phyloP scores from a whole-genome alignment of 2,329 filamentous ascomycete species.

The Claviceps africana region DNA sequence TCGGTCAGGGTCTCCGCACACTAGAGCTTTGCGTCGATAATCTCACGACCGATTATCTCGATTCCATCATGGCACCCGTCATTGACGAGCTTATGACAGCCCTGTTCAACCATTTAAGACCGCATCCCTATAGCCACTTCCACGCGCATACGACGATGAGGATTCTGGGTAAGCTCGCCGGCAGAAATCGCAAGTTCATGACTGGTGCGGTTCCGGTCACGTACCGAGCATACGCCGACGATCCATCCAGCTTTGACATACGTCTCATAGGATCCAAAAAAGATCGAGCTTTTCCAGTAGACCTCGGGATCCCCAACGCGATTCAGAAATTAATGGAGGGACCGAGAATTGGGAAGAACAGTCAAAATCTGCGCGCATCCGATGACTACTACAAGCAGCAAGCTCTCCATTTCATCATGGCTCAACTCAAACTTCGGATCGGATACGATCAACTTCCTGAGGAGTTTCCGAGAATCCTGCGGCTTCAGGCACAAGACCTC shows the following conservation, averaged over 20 bases:
- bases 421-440: slow-evolving; percentile 81
- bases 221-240: slow-evolving; percentile 77
- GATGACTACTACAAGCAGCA: slow-evolving; percentile 89
- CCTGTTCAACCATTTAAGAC: slow-evolving; percentile 86
- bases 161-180: slow-evolving; percentile 90
- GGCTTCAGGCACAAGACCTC: slow-evolving; percentile 80
- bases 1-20: slow-evolving; percentile 85
- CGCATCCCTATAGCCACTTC: slow-evolving; percentile 91
- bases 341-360: slow-evolving; percentile 45
- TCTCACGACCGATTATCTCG: slow-evolving; percentile 89
- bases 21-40: slow-evolving; percentile 97
- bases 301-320: slow-evolving; percentile 76
- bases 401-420: slow-evolving; percentile 72
- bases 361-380: slow-evolving; percentile 39
- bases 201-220: slow-evolving; percentile 74
- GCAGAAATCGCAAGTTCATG: slow-evolving; percentile 89
- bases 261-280: slow-evolving; percentile 79
- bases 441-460: slow-evolving; percentile 80
- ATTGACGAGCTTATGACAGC: slow-evolving; percentile 98
- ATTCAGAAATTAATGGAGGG: slow-evolving; percentile 76
- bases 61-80: slow-evolving; percentile 97
- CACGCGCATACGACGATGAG: slow-evolving; percentile 96
- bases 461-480: slow-evolving; percentile 70
- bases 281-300: slow-evolving; percentile 75
- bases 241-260: slow-evolving; percentile 74